These are phyloP conservation scores for Platanthera guangdongensis DNA, from an alignment of 106 monocot genomes.

Conservation along the genomic window DNA sequence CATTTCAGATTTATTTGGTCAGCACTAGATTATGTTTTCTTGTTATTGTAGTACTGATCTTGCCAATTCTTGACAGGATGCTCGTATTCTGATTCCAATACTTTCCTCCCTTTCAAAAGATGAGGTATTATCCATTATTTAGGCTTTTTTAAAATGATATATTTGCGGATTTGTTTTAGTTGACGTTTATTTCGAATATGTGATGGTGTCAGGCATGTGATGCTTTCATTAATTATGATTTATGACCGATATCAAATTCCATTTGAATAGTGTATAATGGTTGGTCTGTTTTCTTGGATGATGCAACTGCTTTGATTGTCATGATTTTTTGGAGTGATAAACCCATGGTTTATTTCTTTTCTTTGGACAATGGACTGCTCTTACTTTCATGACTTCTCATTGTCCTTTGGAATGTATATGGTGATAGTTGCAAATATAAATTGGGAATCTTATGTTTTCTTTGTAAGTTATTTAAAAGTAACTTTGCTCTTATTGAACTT, in stretches of 20 bases:
- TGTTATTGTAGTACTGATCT: background rate
- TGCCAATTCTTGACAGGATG: conserved; percentile 57
- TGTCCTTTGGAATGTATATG: background rate
- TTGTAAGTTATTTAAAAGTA: background rate
- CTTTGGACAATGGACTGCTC: background rate
- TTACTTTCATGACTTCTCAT: background rate
- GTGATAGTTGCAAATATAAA: background rate
- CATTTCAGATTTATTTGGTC: background rate
- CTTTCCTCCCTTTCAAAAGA: conserved; percentile 90
- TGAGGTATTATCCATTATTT: conserved; percentile 49
- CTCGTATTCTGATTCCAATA: conserved; percentile 84
- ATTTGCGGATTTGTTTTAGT: background rate
- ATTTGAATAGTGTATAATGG: background rate
- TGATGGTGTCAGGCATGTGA: background rate
- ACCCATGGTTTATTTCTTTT: background rate
- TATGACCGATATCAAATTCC: background rate
- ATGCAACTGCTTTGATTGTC: background rate
- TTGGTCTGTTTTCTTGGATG: background rate
- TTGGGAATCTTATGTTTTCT: background rate
- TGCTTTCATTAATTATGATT: background rate
- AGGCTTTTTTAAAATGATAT: background rate
- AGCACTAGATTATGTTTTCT: background rate
- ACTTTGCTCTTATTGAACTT: background rate
- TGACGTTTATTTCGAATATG: background rate
- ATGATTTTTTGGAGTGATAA: background rate